These are phyloP conservation scores for Agastache rugosa DNA, from an alignment of 257 asterid genomes.

Conservation along the genomic window DNA sequence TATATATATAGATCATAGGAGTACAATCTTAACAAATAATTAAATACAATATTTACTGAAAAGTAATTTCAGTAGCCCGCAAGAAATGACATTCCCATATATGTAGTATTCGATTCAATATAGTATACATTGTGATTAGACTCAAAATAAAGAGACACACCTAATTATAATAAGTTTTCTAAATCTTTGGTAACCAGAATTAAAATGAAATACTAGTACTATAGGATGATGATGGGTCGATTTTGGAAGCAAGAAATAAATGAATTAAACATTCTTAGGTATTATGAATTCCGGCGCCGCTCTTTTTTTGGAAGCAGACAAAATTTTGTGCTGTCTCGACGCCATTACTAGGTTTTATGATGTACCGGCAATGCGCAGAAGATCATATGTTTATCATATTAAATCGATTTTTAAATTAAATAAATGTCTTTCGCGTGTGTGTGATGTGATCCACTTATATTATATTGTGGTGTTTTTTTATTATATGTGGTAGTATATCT, in stretches of 20 bases:
- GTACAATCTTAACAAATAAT: too few relatives aligned
- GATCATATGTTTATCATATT: background rate
- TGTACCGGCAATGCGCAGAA: background rate
- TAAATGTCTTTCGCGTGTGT: too few relatives aligned
- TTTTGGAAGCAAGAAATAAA: constrained; percentile 26
- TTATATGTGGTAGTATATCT: too few relatives aligned
- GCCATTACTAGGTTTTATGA: constrained; percentile 1
- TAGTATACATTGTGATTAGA: background rate
- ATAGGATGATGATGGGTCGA: constrained; percentile 25
- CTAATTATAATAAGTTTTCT: background rate
- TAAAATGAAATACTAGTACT: background rate
- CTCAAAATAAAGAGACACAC: background rate
- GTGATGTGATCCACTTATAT: too few relatives aligned
- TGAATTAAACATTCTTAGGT: constrained; percentile 1
- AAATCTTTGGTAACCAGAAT: background rate
- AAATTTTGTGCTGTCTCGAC: background rate
- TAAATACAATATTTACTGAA: background rate
- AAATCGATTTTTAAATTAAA: background rate
- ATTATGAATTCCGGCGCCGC: constrained; percentile 46
- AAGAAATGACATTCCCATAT: background rate
- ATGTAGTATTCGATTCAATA: background rate
- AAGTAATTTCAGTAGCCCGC: background rate
- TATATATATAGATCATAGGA: too few relatives aligned
- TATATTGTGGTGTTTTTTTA: too few relatives aligned
- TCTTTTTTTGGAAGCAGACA: constrained; percentile 22